phyloP scores from a whole-genome alignment of 2,329 filamentous ascomycete species.

The Stagonosporopsis rhizophila region DNA sequence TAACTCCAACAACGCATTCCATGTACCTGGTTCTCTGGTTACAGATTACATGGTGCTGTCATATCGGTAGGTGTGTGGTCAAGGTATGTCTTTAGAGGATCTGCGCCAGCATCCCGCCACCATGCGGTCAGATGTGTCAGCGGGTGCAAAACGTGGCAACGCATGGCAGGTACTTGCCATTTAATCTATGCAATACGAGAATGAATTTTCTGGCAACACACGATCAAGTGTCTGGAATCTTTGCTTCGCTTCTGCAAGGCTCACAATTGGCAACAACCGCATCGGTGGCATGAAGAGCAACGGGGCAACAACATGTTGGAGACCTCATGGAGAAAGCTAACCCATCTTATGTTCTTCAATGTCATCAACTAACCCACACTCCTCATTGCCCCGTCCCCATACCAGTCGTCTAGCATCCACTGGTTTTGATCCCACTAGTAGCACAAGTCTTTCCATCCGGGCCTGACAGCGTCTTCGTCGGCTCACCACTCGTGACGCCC shows the following conservation, averaged over 20 bases:
- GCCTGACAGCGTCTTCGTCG: slow-evolving; percentile 35
- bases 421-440: slow-evolving; percentile 35
- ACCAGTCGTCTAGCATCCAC: slow-evolving; percentile 26
- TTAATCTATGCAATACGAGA: background rate
- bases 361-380: background rate
- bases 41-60: background rate
- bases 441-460: slow-evolving; percentile 40
- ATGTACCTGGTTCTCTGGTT: background rate
- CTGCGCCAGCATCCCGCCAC: background rate
- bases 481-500: slow-evolving; percentile 38
- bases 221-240: background rate
- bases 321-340: too few relatives aligned
- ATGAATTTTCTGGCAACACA: too few relatives aligned
- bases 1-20: background rate
- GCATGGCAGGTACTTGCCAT: background rate
- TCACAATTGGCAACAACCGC: too few relatives aligned
- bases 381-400: too few relatives aligned
- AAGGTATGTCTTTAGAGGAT: slow-evolving; percentile 1
- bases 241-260: background rate
- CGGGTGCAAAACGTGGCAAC: slow-evolving; percentile 5
- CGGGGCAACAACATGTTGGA: background rate
- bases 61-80: background rate
- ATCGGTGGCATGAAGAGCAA: too few relatives aligned
- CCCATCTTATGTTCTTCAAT: background rate
- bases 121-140: slow-evolving; percentile 9